These are phyloP conservation scores for Starmerella tilneyi DNA, from an alignment of 805 yeast genomes.

Conservation along the genomic window DNA sequence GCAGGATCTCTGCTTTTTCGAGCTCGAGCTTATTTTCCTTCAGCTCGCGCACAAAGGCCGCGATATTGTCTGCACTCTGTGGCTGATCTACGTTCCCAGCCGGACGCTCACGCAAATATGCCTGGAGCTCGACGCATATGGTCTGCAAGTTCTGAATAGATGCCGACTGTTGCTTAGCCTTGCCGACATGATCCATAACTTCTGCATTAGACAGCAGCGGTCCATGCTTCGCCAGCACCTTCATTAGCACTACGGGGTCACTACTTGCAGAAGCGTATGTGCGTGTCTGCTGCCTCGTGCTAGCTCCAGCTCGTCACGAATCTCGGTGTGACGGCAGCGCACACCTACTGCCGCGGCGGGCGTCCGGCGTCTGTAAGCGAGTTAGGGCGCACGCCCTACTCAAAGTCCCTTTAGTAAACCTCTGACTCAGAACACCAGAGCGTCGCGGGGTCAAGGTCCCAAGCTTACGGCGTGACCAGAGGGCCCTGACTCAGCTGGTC, in stretches of 20 bases:
- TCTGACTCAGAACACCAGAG: too few relatives aligned
- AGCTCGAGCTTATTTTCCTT: slow-evolving; percentile 40
- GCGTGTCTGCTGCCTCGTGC: too few relatives aligned
- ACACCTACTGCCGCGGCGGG: too few relatives aligned
- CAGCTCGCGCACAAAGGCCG: slow-evolving; percentile 38
- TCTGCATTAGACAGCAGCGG: slow-evolving; percentile 56
- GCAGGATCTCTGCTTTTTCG: slow-evolving; percentile 75
- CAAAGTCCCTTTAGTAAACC: too few relatives aligned
- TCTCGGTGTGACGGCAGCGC: too few relatives aligned
- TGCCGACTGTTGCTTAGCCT: slow-evolving; percentile 33
- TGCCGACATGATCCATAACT: slow-evolving; percentile 46
- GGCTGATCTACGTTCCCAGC: slow-evolving; percentile 32
- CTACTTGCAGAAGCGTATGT: too few relatives aligned
- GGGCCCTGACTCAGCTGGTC: neutral
- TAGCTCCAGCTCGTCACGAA: too few relatives aligned
- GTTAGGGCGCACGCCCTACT: slow-evolving; percentile 4
- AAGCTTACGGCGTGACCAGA: neutral
- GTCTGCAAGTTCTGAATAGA: slow-evolving; percentile 29
- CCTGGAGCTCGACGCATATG: slow-evolving; percentile 32
- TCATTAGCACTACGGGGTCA: too few relatives aligned
- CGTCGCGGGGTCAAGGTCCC: too few relatives aligned
- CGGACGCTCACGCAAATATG: slow-evolving; percentile 34
- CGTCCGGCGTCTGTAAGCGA: neutral
- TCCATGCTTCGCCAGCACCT: slow-evolving; percentile 45
- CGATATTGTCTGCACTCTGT: slow-evolving; percentile 31